phyloP scores from a whole-genome alignment of 805 yeast species.

The Pichia nanzhaoensis region DNA sequence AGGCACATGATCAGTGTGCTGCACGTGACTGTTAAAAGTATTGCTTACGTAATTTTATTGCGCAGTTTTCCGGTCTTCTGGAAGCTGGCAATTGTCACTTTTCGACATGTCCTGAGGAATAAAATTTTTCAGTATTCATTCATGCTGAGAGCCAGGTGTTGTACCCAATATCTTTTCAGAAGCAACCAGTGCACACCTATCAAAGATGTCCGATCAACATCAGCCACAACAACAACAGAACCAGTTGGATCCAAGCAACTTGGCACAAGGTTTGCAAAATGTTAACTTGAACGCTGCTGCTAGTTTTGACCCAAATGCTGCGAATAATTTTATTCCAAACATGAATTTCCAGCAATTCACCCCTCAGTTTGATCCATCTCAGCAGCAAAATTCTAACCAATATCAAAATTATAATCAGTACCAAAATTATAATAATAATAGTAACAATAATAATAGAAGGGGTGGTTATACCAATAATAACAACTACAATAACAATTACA shows the following conservation, averaged over 20 bases:
- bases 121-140: too few species aligned
- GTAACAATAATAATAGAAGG: slow-evolving; percentile 24
- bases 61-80: too few species aligned
- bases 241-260: slow-evolving; percentile 36
- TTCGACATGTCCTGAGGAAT: too few species aligned
- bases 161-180: too few species aligned
- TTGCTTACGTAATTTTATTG: too few species aligned
- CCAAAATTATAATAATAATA: slow-evolving; percentile 1
- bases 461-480: slow-evolving; percentile 23
- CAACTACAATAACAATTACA: slow-evolving; percentile 19
- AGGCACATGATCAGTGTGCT: too few species aligned
- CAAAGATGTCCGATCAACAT: slow-evolving; percentile 23
- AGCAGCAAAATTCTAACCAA: slow-evolving; percentile 15
- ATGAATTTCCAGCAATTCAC: slow-evolving; percentile 31
- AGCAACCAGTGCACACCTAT: too few species aligned
- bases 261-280: slow-evolving; percentile 39
- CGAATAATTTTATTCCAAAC: slow-evolving; percentile 43
- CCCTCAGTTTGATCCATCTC: slow-evolving; percentile 33
- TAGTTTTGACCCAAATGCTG: slow-evolving; percentile 42
- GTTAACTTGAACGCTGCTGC: slow-evolving; percentile 33
- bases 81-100: too few species aligned
- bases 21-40: too few species aligned
- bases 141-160: too few species aligned
- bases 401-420: slow-evolving; percentile 5
- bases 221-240: slow-evolving; percentile 22